Percentiles rank a stretch among this genome's conserved stretches.
phyloP scores from a whole-genome alignment of 2,329 filamentous ascomycete species.

The Fusarium keratoplasticum region DNA sequence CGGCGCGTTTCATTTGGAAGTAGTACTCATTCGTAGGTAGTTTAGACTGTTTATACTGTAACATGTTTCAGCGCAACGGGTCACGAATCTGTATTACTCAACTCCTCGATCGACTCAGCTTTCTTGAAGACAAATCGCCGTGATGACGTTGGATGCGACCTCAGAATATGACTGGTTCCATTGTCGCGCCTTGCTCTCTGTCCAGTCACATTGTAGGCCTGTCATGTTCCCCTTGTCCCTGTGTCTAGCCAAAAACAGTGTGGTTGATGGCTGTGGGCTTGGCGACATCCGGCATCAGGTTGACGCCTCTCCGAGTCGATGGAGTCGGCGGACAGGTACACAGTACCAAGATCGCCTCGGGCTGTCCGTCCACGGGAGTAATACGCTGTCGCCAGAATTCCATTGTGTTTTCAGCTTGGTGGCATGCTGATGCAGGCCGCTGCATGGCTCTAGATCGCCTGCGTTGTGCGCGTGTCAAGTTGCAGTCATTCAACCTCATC shows the following conservation, averaged over 20 bases:
- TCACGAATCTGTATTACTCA: conserved; percentile 26
- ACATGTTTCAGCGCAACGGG: conserved; percentile 38
- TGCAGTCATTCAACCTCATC: conserved; percentile 1
- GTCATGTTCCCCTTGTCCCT: conserved; percentile 14
- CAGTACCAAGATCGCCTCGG: neutral
- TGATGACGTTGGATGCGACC: conserved; percentile 25
- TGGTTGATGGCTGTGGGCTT: conserved; percentile 10
- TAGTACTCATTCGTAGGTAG: conserved; percentile 45
- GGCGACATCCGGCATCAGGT: neutral
- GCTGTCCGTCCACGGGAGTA: neutral
- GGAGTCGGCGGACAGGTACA: neutral
- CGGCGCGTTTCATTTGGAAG: conserved; percentile 41
- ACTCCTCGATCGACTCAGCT: neutral
- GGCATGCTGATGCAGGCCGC: neutral
- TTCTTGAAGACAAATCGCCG: neutral
- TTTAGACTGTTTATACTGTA: conserved; percentile 45
- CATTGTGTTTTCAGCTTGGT: neutral
- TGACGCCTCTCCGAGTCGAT: neutral
- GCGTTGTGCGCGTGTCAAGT: neutral
- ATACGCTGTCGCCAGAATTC: neutral
- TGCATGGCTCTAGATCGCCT: neutral
- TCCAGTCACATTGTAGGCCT: conserved; percentile 3
- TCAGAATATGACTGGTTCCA: conserved; percentile 23
- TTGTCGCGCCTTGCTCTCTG: conserved; percentile 13
- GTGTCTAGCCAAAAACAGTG: conserved; percentile 12